Evolutionary conservation across 805 yeast species (phyloP), one percentile per base, ranked within the genome.

Genomic region (Wickerhamomyces sydowiorum): DNA sequence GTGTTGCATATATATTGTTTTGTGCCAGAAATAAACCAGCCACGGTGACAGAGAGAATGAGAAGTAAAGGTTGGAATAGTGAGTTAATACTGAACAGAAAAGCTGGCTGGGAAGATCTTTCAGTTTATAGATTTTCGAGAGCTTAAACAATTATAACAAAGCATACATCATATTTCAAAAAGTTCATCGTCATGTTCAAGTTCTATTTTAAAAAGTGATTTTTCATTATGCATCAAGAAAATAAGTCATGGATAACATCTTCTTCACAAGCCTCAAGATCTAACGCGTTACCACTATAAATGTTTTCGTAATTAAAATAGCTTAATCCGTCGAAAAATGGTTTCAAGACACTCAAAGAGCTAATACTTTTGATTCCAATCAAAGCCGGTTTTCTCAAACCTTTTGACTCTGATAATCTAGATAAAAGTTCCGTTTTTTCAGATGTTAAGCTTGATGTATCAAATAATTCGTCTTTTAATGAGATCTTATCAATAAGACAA

Each of bases 51-150:
- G 51, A 58, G 8, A 35, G 40, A 2, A 82, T 87, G 80, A 40
- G 53, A 14, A 42, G 49, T 2, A 53, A 57, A 10, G 72, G 72
- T 0, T 91, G 96, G 88, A 41, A 41, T 0, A 76, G 75, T 1
- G 65, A 67, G 2, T 51, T 64, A n/a, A 67, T 87, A 1, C 73
- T 78, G 4, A 70, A 71, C 35, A 70, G 97, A 41, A 86, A 86
- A 54, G 96, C 96, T 1, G 98, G 98, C 0, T 89, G 98, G 96
- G 99, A 93, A 62, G 91, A 84, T 10, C 67, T 93, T 29, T 76
- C 86, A 42, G 82, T 91, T 8, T 78, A 82, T 62, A 71, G 80
- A 48, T 86, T 90, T 53, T 56, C 42, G 37, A 53, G 41, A 29
- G 4, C 14, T 14, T 39, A 39, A 24, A 4, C 8, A 9, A 3